Conservation (phyloP, 139 green algal species). For the Tetradesmus lagerheimii region DNA sequence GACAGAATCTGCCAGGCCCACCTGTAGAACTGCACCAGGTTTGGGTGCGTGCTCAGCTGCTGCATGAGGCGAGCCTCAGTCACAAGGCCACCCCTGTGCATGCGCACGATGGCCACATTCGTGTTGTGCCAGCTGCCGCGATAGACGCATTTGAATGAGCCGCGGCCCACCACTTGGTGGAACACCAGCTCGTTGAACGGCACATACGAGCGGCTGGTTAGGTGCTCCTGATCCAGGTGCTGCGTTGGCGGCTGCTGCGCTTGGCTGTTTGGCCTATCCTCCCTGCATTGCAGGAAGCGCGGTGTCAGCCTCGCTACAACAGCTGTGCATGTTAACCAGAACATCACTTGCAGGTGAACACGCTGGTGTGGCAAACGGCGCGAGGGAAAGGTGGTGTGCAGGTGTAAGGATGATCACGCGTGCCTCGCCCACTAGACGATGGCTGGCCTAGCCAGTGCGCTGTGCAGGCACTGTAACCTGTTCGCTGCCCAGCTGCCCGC, state of each 20-base stretch:
- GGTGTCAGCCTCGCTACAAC: not conserved
- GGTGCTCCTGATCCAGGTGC: not conserved
- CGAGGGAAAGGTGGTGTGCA: too few species aligned
- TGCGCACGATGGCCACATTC: conserved; percentile 64
- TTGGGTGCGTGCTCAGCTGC: conserved; percentile 64
- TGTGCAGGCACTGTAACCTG: too few species aligned
- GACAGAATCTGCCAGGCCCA: conserved; percentile 11
- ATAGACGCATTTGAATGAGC: conserved; percentile 65
- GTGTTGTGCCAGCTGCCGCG: conserved; percentile 59
- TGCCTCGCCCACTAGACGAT: too few species aligned
- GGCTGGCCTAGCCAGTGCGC: too few species aligned
- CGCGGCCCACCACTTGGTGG: conserved; percentile 58
- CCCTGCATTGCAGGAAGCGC: not conserved
- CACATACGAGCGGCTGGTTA: not conserved
- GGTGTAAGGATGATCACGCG: too few species aligned
- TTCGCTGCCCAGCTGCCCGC: too few species aligned
- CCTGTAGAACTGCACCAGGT: conserved; percentile 64
- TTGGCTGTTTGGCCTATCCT: not conserved
- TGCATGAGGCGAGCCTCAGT: conserved; percentile 68
- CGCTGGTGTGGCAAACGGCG: too few species aligned
- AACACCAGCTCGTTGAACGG: conserved; percentile 56
- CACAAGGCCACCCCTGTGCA: conserved; percentile 65
- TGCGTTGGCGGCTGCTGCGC: not conserved
- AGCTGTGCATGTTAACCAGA: not conserved
- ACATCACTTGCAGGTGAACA: too few species aligned